Evolutionary conservation across 192 early-diverging fungal species (phyloP).

Genomic region (Umbelopsis sp.): DNA sequence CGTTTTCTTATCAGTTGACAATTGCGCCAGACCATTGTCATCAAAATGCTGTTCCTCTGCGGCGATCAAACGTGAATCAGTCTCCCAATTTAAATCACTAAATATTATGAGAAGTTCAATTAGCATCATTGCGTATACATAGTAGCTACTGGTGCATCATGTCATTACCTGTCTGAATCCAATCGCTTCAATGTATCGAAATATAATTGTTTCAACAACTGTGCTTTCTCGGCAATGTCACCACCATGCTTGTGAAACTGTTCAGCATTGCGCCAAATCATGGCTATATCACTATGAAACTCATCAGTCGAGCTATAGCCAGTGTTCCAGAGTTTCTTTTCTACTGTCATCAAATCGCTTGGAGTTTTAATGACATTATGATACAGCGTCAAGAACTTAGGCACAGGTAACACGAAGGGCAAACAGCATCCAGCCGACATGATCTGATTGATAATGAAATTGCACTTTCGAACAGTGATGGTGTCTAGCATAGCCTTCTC

Average conservation of each 20-base stretch:
- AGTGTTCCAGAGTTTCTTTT: slow-evolving; percentile 55
- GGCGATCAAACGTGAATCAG: slow-evolving; percentile 4
- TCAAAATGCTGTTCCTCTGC: slow-evolving; percentile 12
- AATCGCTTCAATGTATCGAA: slow-evolving; percentile 5
- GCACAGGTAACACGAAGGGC: slow-evolving; percentile 48
- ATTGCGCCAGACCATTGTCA: background rate
- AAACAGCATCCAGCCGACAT: slow-evolving; percentile 37
- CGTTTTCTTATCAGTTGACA: slow-evolving; percentile 3
- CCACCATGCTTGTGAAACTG: slow-evolving; percentile 39
- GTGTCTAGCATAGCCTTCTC: slow-evolving; percentile 12
- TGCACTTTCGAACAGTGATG: slow-evolving; percentile 7
- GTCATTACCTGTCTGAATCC: background rate
- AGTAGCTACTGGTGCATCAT: background rate
- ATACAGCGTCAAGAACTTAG: slow-evolving; percentile 43
- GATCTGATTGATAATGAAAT: slow-evolving; percentile 35
- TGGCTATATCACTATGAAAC: slow-evolving; percentile 51
- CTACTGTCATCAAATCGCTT: slow-evolving; percentile 58
- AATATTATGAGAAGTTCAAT: background rate
- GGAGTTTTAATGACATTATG: slow-evolving; percentile 49
- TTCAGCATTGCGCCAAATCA: slow-evolving; percentile 52
- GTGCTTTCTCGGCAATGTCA: slow-evolving; percentile 12
- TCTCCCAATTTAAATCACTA: background rate
- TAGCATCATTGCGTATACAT: background rate
- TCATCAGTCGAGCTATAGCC: slow-evolving; percentile 42
- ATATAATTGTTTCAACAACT: background rate